phyloP scores from a whole-genome alignment of 345 rosid species.

The Sapria himalayana region DNA sequence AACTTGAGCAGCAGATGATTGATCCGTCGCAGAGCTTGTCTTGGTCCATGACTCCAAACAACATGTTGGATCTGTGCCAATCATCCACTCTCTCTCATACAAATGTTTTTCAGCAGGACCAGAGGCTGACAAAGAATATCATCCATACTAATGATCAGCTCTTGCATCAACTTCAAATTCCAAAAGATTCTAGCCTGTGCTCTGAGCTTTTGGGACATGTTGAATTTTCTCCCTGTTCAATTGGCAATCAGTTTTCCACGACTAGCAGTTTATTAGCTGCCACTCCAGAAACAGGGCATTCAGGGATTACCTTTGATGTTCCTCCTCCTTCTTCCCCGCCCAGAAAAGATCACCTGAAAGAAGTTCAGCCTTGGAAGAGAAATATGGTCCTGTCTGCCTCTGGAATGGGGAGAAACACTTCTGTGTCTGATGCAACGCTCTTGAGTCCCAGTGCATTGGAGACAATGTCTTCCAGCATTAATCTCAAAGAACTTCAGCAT shows the following conservation, averaged over 20 bases:
- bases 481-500: constrained; percentile 20
- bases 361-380: constrained; percentile 17
- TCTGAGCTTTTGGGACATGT: constrained; percentile 21
- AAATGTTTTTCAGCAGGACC: constrained; percentile 18
- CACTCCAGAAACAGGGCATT: constrained; percentile 20
- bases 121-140: constrained; percentile 20
- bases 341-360: constrained; percentile 17
- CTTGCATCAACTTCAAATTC: constrained; percentile 19
- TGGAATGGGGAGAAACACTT: constrained; percentile 22
- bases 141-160: constrained; percentile 17
- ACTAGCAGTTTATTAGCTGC: constrained; percentile 14
- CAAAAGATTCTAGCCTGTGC: constrained; percentile 14
- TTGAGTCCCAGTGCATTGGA: constrained; percentile 23
- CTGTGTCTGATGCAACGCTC: constrained; percentile 21
- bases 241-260: constrained; percentile 14
- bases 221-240: constrained; percentile 13
- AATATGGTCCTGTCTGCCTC: constrained; percentile 14
- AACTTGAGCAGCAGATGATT: constrained; percentile 27
- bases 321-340: constrained; percentile 51
- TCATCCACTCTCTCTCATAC: constrained; percentile 14
- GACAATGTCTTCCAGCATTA: constrained; percentile 15
- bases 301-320: constrained; percentile 32
- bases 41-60: constrained; percentile 19
- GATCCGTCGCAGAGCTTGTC: constrained; percentile 37
- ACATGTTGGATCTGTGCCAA: constrained; percentile 27